Percentiles rank a stretch among this genome's conserved stretches.
These are phyloP conservation scores for Straminergon stramineum DNA, from an alignment of 225 moss, liverwort and hornwort species.

Conservation along the genomic window DNA sequence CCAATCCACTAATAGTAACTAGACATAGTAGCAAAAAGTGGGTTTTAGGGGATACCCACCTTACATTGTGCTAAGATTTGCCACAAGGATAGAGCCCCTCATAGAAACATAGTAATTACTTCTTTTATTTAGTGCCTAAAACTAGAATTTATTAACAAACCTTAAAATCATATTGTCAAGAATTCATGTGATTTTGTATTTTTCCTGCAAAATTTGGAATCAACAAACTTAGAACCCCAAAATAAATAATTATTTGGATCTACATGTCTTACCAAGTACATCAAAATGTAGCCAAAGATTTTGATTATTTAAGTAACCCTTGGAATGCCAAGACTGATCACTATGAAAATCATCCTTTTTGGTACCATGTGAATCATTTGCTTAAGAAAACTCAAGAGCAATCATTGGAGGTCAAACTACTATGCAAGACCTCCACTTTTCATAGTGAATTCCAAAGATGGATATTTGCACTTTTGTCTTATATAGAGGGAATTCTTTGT, in stretches of 20 bases:
- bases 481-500: background rate
- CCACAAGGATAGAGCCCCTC: background rate
- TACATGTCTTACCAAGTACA: background rate
- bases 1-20: too few species aligned
- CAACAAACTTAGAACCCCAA: too few species aligned
- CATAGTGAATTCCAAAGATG: background rate
- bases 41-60: too few species aligned
- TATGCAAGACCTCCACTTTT: too few species aligned
- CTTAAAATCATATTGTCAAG: background rate
- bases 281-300: background rate
- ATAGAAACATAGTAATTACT: too few species aligned
- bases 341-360: background rate
- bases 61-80: background rate
- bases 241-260: background rate
- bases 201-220: background rate
- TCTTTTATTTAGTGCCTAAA: background rate
- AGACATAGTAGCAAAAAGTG: too few species aligned
- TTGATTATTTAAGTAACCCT: background rate
- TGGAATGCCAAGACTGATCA: accelerated
- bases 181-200: background rate
- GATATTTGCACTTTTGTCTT: background rate
- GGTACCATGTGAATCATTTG: background rate
- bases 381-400: background rate
- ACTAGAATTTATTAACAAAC: too few species aligned
- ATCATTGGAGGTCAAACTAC: background rate